Percentiles rank a stretch among this genome's conserved stretches.
phyloP scores from a whole-genome alignment of 2,329 filamentous ascomycete genomes.

The Penicillium sp. region DNA sequence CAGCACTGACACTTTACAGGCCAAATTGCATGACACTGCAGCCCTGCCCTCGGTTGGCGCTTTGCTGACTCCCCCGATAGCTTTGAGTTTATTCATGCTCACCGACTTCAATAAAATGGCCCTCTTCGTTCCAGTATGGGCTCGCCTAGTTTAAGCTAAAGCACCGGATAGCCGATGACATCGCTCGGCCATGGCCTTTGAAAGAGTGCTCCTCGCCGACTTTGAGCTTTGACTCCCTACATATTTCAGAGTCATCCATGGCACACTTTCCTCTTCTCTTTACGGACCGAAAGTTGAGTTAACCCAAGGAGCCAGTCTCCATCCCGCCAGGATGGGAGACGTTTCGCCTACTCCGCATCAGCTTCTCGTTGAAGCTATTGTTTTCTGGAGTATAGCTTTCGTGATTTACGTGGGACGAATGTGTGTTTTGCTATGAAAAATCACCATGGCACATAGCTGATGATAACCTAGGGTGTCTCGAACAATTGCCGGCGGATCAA shows the following conservation, averaged over 20 bases:
- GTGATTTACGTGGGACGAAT: conserved; percentile 34
- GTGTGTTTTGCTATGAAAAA: conserved; percentile 16
- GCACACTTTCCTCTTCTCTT: not conserved
- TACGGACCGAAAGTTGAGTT: not conserved
- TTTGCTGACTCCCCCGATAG: not conserved
- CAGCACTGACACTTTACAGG: conserved; percentile 17
- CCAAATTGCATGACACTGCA: conserved; percentile 18
- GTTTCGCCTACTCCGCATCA: conserved; percentile 33
- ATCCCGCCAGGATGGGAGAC: conserved; percentile 30
- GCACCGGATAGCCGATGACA: not conserved
- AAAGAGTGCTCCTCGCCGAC: conserved; percentile 4
- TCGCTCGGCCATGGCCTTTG: not conserved
- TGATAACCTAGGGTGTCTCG: conserved; percentile 25
- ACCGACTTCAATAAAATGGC: conserved; percentile 9
- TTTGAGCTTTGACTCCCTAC: not conserved
- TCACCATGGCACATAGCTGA: conserved; percentile 6
- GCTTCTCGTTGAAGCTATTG: conserved; percentile 31
- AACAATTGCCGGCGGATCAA: conserved; percentile 31
- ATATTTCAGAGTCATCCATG: conserved; percentile 4
- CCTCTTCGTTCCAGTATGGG: not conserved
- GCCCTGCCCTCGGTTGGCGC: conserved; percentile 7
- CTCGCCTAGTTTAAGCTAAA: not conserved
- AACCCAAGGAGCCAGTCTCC: not conserved
- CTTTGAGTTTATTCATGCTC: conserved; percentile 12
- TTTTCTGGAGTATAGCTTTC: conserved; percentile 36